Evolutionary conservation across 768 basidiomycete species (phyloP).

Genomic region (Leucocoprinus leucothites): DNA sequence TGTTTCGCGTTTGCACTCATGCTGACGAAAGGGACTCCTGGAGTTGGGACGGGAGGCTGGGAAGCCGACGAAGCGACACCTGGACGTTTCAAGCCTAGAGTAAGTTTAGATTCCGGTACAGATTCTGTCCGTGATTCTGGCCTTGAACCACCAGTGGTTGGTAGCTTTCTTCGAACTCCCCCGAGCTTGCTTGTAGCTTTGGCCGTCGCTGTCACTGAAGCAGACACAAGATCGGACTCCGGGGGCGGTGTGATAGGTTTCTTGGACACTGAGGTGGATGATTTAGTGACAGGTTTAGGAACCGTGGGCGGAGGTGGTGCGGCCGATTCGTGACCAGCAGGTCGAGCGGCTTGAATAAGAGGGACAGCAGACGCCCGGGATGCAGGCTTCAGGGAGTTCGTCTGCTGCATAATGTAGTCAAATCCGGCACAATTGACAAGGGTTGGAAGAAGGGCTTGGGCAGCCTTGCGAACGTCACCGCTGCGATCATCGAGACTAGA

Average conservation of each 20-base stretch:
- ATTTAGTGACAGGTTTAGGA: constrained; percentile 22
- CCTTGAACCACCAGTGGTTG: constrained; percentile 49
- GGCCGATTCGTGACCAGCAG: constrained; percentile 30
- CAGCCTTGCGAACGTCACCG: constrained; percentile 88
- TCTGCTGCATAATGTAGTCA: constrained; percentile 83
- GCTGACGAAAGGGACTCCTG: constrained; percentile 44
- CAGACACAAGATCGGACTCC: constrained; percentile 32
- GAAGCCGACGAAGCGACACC: constrained; percentile 20
- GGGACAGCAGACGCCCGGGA: constrained; percentile 82
- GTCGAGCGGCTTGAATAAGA: constrained; percentile 82
- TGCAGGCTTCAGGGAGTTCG: constrained; percentile 86
- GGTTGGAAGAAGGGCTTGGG: constrained; percentile 74
- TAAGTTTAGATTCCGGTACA: constrained; percentile 30
- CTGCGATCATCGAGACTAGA: constrained; percentile 87
- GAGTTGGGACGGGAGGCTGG: constrained; percentile 24
- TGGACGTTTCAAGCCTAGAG: constrained; percentile 32
- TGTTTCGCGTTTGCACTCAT: constrained; percentile 63
- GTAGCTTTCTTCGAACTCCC: constrained; percentile 72
- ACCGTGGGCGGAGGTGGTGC: constrained; percentile 22
- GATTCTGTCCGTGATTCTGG: constrained; percentile 48
- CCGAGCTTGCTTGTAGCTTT: constrained; percentile 48
- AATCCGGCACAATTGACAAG: constrained; percentile 76
- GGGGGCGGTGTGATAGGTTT: constrained; percentile 32
- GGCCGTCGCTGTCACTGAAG: constrained; percentile 29
- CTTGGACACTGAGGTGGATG: constrained; percentile 26